These are phyloP conservation scores for Termitomyces eurrhizus DNA, from an alignment of 768 basidiomycete species.

Conservation along the genomic window DNA sequence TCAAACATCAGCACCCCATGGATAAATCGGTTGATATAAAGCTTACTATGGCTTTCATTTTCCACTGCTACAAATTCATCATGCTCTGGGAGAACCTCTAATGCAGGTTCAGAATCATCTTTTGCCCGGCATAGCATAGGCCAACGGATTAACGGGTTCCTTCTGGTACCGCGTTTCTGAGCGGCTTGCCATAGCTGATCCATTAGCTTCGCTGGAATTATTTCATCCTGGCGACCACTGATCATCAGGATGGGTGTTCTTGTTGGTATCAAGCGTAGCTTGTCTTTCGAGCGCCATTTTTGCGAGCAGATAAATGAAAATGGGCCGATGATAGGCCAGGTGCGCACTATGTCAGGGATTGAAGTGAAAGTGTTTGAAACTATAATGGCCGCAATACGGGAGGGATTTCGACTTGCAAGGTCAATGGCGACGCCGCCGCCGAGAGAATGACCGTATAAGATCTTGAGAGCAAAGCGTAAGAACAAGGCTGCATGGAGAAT, in stretches of 20 bases:
- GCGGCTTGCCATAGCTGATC: conserved; percentile 51
- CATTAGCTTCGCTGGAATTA: conserved; percentile 67
- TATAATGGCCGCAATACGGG: conserved; percentile 66
- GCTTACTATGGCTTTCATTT: conserved; percentile 36
- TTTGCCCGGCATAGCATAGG: conserved; percentile 10
- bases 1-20: no score
- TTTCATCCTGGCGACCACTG: conserved; percentile 56
- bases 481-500: not conserved
- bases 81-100: conserved; percentile 10
- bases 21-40: not conserved
- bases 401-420: conserved; percentile 66
- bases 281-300: conserved; percentile 72
- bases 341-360: conserved; percentile 65
- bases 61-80: conserved; percentile 32
- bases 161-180: conserved; percentile 28
- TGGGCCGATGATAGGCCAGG: conserved; percentile 60
- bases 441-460: conserved; percentile 73
- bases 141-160: not conserved
- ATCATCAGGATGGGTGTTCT: conserved; percentile 70
- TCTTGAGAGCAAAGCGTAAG: conserved; percentile 26
- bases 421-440: conserved; percentile 89
- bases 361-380: conserved; percentile 90
- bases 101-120: conserved; percentile 21
- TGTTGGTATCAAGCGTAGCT: conserved; percentile 51
- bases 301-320: conserved; percentile 74